Base-by-base conservation (phyloP, 352 stramenopile species). In the Phytophthora colocasiae region DNA sequence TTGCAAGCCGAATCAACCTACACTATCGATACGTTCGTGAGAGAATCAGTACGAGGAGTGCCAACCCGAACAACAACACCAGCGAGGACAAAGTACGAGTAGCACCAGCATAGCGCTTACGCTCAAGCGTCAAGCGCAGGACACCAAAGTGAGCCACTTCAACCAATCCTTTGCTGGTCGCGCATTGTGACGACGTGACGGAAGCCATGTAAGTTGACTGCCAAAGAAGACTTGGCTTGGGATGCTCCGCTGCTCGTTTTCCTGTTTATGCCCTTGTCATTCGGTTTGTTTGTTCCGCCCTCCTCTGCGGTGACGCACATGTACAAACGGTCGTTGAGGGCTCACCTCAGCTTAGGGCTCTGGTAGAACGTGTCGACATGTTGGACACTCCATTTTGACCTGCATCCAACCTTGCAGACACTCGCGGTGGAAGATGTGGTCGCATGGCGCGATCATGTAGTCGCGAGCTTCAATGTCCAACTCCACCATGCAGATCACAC, bases 351-450 rank as follows among this genome's bases (percentile, higher is more conserved):
- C 44, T 45, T 81, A 96, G n/a, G 86, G 86, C 78, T 93, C 84
- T 24, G 96, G 94, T 54, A 98, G 78, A 43, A 86, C 85, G 61
- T 85, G 94, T 59, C 96, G 81, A 83, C 96, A 98, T 58, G 96
- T 97, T 53, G 96, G 96, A 78, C 96, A 99, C 77, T 99, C 94
- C 94, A 98, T 98, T 78, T 98, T 99, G 48, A 98, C 91, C 47
- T 98, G 89, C 96, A 99, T 99, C 96, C 96, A 99, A 69, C 97
- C 91, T 66, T 97, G 79, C 51, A 99, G 87, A 70, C 96, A 99
- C 59, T 95, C 83, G 58, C 87, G 84, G 73, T 99, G 96, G 78
- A 98, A 99, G 59, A 99, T 92, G 74, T 99, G 96, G 60, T 98
- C 91, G 64, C 96, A 99, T n/a, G 96, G 96, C 27, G 95, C 93